phyloP scores from a whole-genome alignment of 1,284 basidiomycete genomes.

The Tylopilus orsonianus region DNA sequence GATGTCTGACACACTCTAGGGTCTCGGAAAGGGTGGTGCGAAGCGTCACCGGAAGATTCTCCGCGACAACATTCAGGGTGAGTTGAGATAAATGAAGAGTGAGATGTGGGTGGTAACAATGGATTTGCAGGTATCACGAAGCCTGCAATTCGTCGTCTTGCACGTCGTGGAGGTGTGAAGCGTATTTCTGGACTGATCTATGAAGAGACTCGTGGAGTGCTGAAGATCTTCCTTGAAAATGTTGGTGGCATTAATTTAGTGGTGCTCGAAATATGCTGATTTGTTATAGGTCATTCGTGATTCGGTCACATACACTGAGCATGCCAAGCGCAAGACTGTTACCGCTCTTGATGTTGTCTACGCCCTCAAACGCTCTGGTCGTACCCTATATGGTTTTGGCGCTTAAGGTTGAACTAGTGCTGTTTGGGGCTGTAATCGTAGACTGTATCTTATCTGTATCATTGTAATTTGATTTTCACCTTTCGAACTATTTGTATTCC shows the following conservation, averaged over 20 bases:
- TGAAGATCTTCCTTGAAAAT: constrained; percentile 67
- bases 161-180: constrained; percentile 74
- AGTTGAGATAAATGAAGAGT: constrained; percentile 1
- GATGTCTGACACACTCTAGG: too few relatives aligned
- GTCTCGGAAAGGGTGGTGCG: constrained; percentile 55
- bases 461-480: too few relatives aligned
- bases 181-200: constrained; percentile 73
- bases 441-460: too few relatives aligned
- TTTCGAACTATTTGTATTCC: too few relatives aligned
- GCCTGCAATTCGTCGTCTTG: constrained; percentile 72
- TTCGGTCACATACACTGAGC: constrained; percentile 86
- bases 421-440: too few relatives aligned
- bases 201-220: constrained; percentile 72
- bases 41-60: constrained; percentile 67
- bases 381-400: constrained; percentile 78
- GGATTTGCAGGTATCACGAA: constrained; percentile 37
- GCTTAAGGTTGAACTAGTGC: too few relatives aligned
- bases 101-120: background rate
- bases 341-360: constrained; percentile 82
- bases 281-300: constrained; percentile 62
- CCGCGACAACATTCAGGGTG: constrained; percentile 68
- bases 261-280: background rate
- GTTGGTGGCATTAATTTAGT: constrained; percentile 25
- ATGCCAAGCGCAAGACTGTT: constrained; percentile 89
- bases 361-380: constrained; percentile 79